Percentiles rank a stretch among this genome's conserved stretches.
These are phyloP conservation scores for Suillus sp. DNA, from an alignment of 768 basidiomycete species.

Conservation along the genomic window DNA sequence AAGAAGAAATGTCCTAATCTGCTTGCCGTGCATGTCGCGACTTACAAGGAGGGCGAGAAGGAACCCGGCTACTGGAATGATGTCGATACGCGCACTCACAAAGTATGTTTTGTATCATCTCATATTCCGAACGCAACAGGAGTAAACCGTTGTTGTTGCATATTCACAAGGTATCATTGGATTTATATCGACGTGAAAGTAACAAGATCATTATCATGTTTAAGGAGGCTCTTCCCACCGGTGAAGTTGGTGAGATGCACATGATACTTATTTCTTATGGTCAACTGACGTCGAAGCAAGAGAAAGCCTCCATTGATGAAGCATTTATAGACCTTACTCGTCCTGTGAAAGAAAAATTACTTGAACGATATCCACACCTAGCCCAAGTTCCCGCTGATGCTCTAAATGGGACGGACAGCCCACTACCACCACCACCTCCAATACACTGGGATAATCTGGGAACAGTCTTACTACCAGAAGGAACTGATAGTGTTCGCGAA, in stretches of 20 bases:
- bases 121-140: slow-evolving; percentile 3
- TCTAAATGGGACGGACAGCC: slow-evolving; percentile 71
- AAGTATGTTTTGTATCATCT: slow-evolving; percentile 49
- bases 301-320: slow-evolving; percentile 98
- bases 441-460: slow-evolving; percentile 63
- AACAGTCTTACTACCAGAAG: slow-evolving; percentile 42
- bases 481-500: slow-evolving; percentile 23
- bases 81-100: slow-evolving; percentile 87
- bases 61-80: slow-evolving; percentile 94
- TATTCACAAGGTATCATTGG: slow-evolving; percentile 81
- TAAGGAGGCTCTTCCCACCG: slow-evolving; percentile 73
- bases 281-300: slow-evolving; percentile 40
- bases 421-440: slow-evolving; percentile 71
- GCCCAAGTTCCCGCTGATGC: slow-evolving; percentile 67
- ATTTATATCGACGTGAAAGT: slow-evolving; percentile 90
- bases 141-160: slow-evolving; percentile 3
- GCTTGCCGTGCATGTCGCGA: slow-evolving; percentile 89
- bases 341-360: slow-evolving; percentile 72
- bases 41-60: slow-evolving; percentile 83
- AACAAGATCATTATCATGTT: slow-evolving; percentile 84
- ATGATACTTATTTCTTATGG: background rate
- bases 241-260: slow-evolving; percentile 70
- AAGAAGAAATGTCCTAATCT: slow-evolving; percentile 84
- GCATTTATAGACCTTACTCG: slow-evolving; percentile 91
- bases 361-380: slow-evolving; percentile 79